Percentiles rank a stretch among this genome's conserved stretches.
Conservation (phyloP, 805 yeast genomes). For the Starmerella gropengiesseri region DNA sequence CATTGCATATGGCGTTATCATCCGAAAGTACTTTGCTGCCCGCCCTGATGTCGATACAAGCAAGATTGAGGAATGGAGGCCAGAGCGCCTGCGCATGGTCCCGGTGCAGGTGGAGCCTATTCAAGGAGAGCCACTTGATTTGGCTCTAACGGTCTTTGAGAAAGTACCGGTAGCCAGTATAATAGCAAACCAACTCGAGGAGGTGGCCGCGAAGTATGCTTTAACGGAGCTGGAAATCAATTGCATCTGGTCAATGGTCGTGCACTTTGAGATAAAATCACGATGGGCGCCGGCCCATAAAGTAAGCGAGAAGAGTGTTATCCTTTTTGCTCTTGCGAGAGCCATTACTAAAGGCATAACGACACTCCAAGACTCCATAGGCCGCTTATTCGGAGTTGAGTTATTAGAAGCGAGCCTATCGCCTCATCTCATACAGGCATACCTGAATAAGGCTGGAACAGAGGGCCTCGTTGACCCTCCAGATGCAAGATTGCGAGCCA, state of each 20-base stretch:
- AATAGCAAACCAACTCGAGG: constrained; percentile 5
- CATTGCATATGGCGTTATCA: constrained; percentile 4
- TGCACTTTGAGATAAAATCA: background rate
- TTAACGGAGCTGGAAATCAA: background rate
- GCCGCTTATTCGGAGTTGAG: too few relatives aligned
- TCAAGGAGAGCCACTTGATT: background rate
- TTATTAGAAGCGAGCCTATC: background rate
- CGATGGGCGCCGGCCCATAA: background rate
- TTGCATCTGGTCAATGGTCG: background rate
- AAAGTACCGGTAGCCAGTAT: background rate
- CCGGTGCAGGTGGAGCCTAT: background rate
- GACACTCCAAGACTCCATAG: background rate
- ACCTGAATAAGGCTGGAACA: background rate
- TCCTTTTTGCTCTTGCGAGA: background rate
- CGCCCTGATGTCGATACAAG: background rate
- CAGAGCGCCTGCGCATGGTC: background rate
- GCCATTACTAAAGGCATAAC: background rate
- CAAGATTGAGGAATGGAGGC: constrained; percentile 2
- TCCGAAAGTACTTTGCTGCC: background rate
- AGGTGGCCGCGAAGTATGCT: background rate
- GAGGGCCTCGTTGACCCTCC: background rate
- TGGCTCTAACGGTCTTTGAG: background rate
- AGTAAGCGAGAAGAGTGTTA: background rate
- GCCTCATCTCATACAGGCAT: background rate
- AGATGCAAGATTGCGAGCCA: background rate